phyloP scores from a whole-genome alignment of 2,329 filamentous ascomycete genomes.

The Graphium sp. region DNA sequence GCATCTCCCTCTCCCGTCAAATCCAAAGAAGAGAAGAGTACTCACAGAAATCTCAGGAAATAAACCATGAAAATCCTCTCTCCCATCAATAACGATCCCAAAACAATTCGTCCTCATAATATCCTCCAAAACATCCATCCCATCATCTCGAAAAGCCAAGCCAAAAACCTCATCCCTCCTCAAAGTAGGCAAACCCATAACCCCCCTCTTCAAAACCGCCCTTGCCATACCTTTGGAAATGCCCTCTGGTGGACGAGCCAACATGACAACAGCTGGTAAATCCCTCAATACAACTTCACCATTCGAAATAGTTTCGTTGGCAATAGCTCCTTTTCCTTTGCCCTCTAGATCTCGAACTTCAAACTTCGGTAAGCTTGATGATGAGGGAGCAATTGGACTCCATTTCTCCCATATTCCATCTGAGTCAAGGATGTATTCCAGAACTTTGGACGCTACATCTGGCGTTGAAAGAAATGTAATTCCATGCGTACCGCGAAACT shows the following conservation, averaged over 20 bases:
- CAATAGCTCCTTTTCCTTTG: slow-evolving; percentile 16
- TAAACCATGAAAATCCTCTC: slow-evolving; percentile 7
- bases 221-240: background rate
- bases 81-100: slow-evolving; percentile 4
- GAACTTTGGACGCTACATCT: slow-evolving; percentile 1
- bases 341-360: slow-evolving; percentile 11
- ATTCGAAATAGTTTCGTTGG: slow-evolving; percentile 13
- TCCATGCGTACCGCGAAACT: background rate
- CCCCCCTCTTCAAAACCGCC: background rate
- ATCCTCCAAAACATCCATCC: slow-evolving; percentile 11
- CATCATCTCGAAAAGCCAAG: background rate
- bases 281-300: slow-evolving; percentile 18
- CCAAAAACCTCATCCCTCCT: background rate
- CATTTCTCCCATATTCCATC: slow-evolving; percentile 1
- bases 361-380: slow-evolving; percentile 8
- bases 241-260: background rate
- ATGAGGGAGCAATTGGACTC: background rate
- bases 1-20: background rate
- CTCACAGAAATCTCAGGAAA: slow-evolving; percentile 11
- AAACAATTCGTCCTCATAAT: slow-evolving; percentile 17
- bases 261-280: slow-evolving; percentile 11
- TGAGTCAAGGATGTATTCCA: background rate
- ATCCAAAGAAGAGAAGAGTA: background rate
- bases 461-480: slow-evolving; percentile 1
- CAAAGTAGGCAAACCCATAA: background rate